Conservation (phyloP, 352 stramenopile species). For the Blastocystis sp. region DNA sequence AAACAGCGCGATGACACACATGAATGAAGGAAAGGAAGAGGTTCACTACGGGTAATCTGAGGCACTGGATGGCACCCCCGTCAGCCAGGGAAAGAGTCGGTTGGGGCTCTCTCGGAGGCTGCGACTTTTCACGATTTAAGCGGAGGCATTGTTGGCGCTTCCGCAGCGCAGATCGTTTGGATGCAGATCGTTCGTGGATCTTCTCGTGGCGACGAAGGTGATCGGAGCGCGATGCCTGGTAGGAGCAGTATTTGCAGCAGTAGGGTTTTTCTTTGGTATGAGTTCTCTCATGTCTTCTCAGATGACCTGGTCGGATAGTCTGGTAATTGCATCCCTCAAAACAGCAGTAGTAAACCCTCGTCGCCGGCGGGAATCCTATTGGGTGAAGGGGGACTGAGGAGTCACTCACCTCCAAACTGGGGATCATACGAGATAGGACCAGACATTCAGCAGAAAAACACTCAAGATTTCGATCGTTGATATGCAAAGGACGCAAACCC, state of each 20-base stretch:
- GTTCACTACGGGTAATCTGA: not conserved
- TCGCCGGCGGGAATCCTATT: not conserved
- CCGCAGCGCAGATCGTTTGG: not conserved
- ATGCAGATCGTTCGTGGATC: not conserved
- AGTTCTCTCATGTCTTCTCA: conserved; percentile 50
- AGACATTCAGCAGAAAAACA: not conserved
- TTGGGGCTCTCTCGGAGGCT: no score
- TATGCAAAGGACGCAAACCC: no score
- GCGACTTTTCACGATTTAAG: no score
- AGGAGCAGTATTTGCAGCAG: conserved; percentile 32
- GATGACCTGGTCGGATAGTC: conserved; percentile 45
- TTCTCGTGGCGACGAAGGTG: conserved; percentile 38
- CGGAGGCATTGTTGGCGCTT: no score
- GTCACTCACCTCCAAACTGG: not conserved
- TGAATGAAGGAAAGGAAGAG: not conserved
- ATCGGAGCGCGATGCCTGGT: conserved; percentile 41
- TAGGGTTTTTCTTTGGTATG: conserved; percentile 57
- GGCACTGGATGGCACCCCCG: not conserved
- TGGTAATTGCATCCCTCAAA: conserved; percentile 35
- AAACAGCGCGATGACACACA: not conserved
- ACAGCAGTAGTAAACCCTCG: conserved; percentile 32
- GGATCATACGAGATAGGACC: not conserved
- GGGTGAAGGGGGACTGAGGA: no score
- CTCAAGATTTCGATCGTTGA: no score
- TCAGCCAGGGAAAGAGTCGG: not conserved